Base-by-base conservation (phyloP, 148 eudicot genomes). In the Cornus florida region DNA sequence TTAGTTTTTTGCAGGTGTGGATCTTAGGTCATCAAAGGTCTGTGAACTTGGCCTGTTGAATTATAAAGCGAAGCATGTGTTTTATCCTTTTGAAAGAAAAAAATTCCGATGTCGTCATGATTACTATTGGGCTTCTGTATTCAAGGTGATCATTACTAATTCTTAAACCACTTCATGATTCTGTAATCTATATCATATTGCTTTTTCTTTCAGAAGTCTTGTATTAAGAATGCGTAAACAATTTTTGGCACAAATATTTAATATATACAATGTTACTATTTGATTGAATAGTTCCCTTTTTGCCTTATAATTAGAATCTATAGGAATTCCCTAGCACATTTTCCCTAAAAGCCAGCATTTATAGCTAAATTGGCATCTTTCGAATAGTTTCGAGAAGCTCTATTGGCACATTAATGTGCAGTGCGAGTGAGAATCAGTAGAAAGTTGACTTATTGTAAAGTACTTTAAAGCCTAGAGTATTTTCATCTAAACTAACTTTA, bases 81-180 rank as follows among this genome's bases (percentile, higher is more conserved):
- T 96, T 81, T 89, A 93, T 74, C 99, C 98, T 28, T 86, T 86
- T 77, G 95, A 92, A 78, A 87, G 86, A 59, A 93, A 83, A 81
- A 96, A 90, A 75, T 96, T 92, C 74, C 94, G 99, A 71, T 96
- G 99, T 77, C 98, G 85, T 72, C 86, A 92, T 89, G 99, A 96
- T 90, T 96, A 93, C 88, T 96, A 96, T 74, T 96, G 99, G 99
- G 97, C 99, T 79, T 96, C 99, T 71, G 82, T 96, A 77, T 93
- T 96, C 81, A 80, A 93, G 98, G 99, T 96, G 67, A 81, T 65
- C 17, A 10, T 72, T 28, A 6, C 53, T 56, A 68, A 16, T 50
- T 65, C 59, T 78, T 72, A 35, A 33, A 13, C 23, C 78, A 48
- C 72, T 23, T 77, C 10, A 39, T 50, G 39, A 28, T 48, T 67